Percentiles rank a stretch among this genome's conserved stretches.
Evolutionary conservation across 2,329 filamentous ascomycete genomes (phyloP).

Genomic region (Trichoderma afroharzianum): DNA sequence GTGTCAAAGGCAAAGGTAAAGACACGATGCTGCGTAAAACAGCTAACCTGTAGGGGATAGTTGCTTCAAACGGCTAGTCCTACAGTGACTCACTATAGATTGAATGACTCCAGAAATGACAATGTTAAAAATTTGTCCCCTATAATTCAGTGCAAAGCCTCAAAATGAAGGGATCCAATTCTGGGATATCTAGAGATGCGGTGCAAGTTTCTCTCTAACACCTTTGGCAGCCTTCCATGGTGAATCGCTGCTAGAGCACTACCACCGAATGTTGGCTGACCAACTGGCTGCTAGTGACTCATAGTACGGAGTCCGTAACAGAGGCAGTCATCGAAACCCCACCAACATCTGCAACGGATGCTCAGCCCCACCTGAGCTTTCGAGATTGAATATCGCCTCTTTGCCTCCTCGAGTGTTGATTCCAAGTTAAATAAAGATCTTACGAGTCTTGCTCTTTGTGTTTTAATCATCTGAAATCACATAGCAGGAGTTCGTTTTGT

Average conservation of each 20-base stretch:
- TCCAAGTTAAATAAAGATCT: background rate
- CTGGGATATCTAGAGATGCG: background rate
- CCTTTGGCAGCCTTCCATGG: accelerated
- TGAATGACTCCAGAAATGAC: background rate
- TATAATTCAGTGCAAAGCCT: background rate
- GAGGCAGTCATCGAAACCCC: background rate
- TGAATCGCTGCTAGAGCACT: background rate
- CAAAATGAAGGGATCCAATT: background rate
- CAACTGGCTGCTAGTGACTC: background rate
- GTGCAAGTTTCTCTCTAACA: background rate
- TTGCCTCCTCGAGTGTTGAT: background rate
- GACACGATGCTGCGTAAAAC: background rate
- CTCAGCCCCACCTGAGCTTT: slow-evolving; percentile 5
- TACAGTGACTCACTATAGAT: background rate
- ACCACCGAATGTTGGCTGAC: background rate
- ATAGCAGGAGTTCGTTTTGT: background rate
- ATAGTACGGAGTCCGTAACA: background rate
- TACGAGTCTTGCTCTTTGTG: background rate
- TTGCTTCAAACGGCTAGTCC: background rate
- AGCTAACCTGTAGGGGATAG: background rate
- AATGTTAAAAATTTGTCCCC: background rate
- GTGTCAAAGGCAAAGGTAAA: background rate
- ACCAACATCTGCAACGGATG: background rate
- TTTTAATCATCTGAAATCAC: background rate
- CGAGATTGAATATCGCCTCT: background rate